Base-by-base conservation (phyloP, 2,329 filamentous ascomycete genomes). In the Sphaerulina vaccinii region DNA sequence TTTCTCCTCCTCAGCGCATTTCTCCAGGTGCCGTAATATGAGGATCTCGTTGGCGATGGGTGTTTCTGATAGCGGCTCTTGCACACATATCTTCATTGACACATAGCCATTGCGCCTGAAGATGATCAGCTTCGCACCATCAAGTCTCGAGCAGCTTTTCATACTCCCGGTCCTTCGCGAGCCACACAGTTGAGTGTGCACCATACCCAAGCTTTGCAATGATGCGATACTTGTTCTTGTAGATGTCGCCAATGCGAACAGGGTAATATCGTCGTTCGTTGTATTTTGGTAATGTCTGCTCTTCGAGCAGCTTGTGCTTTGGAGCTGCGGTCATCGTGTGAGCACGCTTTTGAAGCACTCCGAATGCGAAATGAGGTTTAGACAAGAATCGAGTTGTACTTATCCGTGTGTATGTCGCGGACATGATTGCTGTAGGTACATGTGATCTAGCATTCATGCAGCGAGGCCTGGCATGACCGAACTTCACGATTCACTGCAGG, bases 161-260 rank as follows among this genome's bases (percentile, higher is more conserved):
- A 13, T 32, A 57, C 52, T 32, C 40, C n/a, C 70, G 64, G 62
- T 74, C 69, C 21, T 60, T 65, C 32, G 64, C 67, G 2, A 75
- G 64, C 73, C 73, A 75, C 3, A 72, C 68, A 0, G 72, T 75
- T 5, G 72, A 72, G 45, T 55, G 62, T 3, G 59, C 62, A 10
- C 73, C 72, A 53, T 69, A 73, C 36, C 73, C 73, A 9, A 75
- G 63, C 55, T 76, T 76, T 36, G 64, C 65, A 7, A 73, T 58
- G 35, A 72, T 59, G 44, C 69, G 64, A 54, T 73, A 75, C n/a
- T 58, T 63, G 1, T 37, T 40, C 5, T 64, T 23, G 37, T 70
- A 51, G 0, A 69, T 39, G 13, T 71, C 49, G 13, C 70, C 69
- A 3, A 71, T 67, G 1, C 41, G 49, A 41, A 71, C 63, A 0